Percentiles rank a stretch among this genome's conserved stretches.
Evolutionary conservation across 2,329 filamentous ascomycete genomes (phyloP).

Genomic region (Xylaria sp.): DNA sequence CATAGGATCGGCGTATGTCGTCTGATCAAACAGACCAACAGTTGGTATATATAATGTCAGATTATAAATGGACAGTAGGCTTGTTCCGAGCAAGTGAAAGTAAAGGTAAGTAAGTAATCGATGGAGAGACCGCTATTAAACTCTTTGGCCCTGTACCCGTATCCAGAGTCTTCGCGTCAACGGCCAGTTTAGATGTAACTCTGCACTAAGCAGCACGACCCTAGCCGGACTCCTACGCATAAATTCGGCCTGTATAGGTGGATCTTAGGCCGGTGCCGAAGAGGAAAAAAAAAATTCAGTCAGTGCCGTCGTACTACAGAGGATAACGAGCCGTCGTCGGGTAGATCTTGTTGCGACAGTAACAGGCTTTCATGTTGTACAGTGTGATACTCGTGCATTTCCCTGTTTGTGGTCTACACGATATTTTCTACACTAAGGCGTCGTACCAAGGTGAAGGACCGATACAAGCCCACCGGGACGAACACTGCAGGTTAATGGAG

Average conservation of each 20-base stretch:
- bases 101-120: not conserved
- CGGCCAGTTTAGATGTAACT: constrained; percentile 18
- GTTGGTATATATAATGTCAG: not conserved
- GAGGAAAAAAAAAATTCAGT: constrained; percentile 6
- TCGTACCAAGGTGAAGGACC: constrained; percentile 13
- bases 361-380: constrained; percentile 9
- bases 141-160: not conserved
- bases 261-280: constrained; percentile 6
- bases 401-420: constrained; percentile 3
- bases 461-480: constrained; percentile 9
- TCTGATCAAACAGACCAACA: constrained; percentile 3
- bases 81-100: not conserved
- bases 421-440: not conserved
- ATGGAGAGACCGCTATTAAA: not conserved
- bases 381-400: constrained; percentile 14
- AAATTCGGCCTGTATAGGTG: constrained; percentile 9
- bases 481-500: not conserved
- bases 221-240: constrained; percentile 1
- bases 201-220: not conserved
- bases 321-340: constrained; percentile 5
- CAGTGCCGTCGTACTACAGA: not conserved
- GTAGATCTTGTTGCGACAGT: constrained; percentile 21
- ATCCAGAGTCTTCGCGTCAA: constrained; percentile 7
- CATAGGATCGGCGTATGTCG: not conserved
- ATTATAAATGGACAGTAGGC: not conserved